Base-by-base conservation (phyloP, 2,329 filamentous ascomycete genomes). In the Penicillium corylophilum region DNA sequence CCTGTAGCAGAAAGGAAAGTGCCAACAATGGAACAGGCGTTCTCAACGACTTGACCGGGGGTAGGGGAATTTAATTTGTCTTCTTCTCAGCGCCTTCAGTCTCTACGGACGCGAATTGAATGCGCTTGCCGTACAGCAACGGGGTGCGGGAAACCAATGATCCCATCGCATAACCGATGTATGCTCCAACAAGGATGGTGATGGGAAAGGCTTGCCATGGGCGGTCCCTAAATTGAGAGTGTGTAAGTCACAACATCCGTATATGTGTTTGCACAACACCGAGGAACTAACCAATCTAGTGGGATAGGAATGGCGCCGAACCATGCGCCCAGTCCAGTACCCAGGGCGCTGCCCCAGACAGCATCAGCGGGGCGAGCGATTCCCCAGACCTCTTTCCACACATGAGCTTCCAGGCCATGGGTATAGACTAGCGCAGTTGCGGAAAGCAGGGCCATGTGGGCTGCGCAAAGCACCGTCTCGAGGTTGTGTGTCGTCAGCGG, bases 161-260 rank as follows among this genome's bases (percentile, higher is more conserved):
- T 1, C 91, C 91, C 12, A 89, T 59, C 1, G 83, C 78, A 71
- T 89, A 91, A 1, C 94, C 94, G 5, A 83, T 73, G 71, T 95
- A 97, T 16, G 88, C 79, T 2, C 94, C 94, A 2, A 83, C 85
- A 4, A 97, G 74, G 52, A 99, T 88, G 0, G 94, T 99, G 43
- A 97, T 87, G 0, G 94, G 94, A 89, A 93, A 99, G 71, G 87
- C 89, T 82, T 99, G 94, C 94, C 94, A 99, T 63, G 95, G 91
- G n/a, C 94, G 85, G 71, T 99, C 94, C 81, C 79, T 82, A 57
- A 3, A 35, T n/a, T 3, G 20, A 26, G 29, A 16, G 9, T 36
- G 9, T 36, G 33, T 60, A 45, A 60, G 55, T 28, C 12, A 7
- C 16, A 31, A 15, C n/a, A 7, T n/a, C 18, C 4, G 39, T 50